Base-by-base conservation (phyloP, 2,329 filamentous ascomycete genomes). In the Ceratocystis cacaofunesta region DNA sequence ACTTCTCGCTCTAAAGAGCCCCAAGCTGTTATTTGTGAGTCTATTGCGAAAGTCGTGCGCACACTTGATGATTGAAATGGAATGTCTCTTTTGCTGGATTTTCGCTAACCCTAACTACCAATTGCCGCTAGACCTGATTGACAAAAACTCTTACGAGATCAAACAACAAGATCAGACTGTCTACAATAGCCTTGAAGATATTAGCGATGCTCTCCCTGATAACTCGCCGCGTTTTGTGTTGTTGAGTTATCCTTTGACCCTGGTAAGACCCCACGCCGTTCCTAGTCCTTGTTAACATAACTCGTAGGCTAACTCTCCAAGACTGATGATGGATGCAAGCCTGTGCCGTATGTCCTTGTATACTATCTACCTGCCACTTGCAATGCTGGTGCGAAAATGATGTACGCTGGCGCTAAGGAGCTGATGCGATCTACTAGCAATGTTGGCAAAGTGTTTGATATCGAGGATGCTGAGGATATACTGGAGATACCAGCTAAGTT, bases 321-420 rank as follows among this genome's bases (percentile, higher is more conserved):
- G 90, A 79, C 85, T 57, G 91, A 89, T 57, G 91, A 89, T 63
- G 94, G 94, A 66, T 86, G 94, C 32, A 75, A 91, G 55, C 88
- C 90, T 4, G 91, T 96, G 2, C 94, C 94, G 8, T 99, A 99
- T 74, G 90, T 96, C 60, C 84, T 97, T 74, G 78, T 99, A 25
- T 96, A 95, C 79, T 97, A 96, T 77, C 85, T 97, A 25, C 94
- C 94, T 6, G 88, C 87, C 63, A 96, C 92, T 61, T 94, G 90
- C 77, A 96, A 95, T 74, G 84, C 82, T 70, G 89, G 92, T 72
- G 79, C 88, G 72, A 85, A 90, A 70, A 97, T 97, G 94, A 79
- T 94, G 73, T 99, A 97, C 74, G 94, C 94, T 36, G 89, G 92
- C 48, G 94, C 94, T 55, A 96, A 96, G 76, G 94, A 99, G 78